These are phyloP conservation scores for Fraxinus baroniana DNA, from an alignment of 305 asterid species.

Conservation along the genomic window DNA sequence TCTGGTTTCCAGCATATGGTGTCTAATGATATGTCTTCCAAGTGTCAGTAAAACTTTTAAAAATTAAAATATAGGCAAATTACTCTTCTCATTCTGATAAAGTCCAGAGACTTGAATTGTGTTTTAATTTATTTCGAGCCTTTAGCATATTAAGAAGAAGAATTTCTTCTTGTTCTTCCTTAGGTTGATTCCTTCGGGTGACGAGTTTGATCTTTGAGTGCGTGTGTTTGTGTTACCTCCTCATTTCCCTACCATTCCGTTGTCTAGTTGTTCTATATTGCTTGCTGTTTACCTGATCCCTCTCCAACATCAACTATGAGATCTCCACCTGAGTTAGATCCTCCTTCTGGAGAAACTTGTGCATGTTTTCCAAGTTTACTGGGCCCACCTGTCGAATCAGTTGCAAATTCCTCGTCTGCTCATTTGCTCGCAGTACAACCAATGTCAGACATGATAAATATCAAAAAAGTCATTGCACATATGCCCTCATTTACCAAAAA, in stretches of 20 bases:
- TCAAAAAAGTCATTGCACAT: too few relatives aligned
- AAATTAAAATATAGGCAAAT: too few relatives aligned
- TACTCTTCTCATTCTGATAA: too few relatives aligned
- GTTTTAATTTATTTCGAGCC: neutral
- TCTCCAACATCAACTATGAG: neutral
- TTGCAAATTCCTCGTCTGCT: too few relatives aligned
- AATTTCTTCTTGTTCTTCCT: neutral
- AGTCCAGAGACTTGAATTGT: neutral
- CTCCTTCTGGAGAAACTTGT: constrained; percentile 5
- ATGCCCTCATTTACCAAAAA: too few relatives aligned
- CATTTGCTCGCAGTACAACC: too few relatives aligned
- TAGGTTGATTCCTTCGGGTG: too few relatives aligned
- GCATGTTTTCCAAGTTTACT: neutral
- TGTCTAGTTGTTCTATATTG: neutral
- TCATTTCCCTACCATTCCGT: too few relatives aligned
- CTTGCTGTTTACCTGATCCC: constrained; percentile 1
- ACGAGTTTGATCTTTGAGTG: neutral
- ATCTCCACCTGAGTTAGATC: neutral
- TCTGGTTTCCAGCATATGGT: neutral
- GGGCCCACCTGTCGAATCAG: neutral
- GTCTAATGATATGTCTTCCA: too few relatives aligned
- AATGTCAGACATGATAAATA: too few relatives aligned
- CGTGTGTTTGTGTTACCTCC: too few relatives aligned
- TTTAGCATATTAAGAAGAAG: neutral
- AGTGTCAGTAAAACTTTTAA: too few relatives aligned